Base-by-base conservation (phyloP, 2,329 filamentous ascomycete genomes). In the Fusarium pseudograminearum region DNA sequence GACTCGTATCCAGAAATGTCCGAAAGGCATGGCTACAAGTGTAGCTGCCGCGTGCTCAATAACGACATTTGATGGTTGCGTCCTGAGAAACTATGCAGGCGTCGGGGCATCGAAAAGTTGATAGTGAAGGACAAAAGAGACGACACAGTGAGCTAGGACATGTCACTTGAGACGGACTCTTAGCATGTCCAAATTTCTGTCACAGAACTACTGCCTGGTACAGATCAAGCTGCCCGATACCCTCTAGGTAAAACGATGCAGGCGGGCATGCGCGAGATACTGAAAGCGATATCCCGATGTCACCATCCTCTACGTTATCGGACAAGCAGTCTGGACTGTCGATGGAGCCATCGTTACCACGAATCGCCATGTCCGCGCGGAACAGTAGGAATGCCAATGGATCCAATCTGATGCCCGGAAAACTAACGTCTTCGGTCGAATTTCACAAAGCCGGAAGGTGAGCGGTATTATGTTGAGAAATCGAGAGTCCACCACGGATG, bases 371-470 rank as follows among this genome's bases (percentile, higher is more conserved):
- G n/a, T 33, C 22, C 40, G 36, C 31, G 50, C 47, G 41, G 52
- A 50, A 46, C 36, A 20, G 36, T 31, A 60, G 54, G 62, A 68
- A 64, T 68, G 58, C n/a, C 50, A 47, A 53, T 38, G 36, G 46
- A 54, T 26, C 45, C 42, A 40, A 36, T 40, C 18, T 36, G 55
- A 14, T 15, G 18, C 22, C 55, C 28, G 16, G 26, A 50, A 64
- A 53, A 30, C 33, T 40, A 59, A 42, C 40, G 47, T 8, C 31
- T 45, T 55, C 44, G 45, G 48, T 42, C 42, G 38, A 38, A 33
- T 44, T 54, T 38, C n/a, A 57, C 47, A 16, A 64, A 65, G 40
- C 31, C 36, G 20, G 41, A 70, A 65, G 63, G 42, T 52, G 30
- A 52, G 34, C 33, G 55, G n/a, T 34, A 31, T 42, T 52, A 22